Conservation (phyloP, 495 filamentous ascomycete species). For the Penicillium verhagenii region DNA sequence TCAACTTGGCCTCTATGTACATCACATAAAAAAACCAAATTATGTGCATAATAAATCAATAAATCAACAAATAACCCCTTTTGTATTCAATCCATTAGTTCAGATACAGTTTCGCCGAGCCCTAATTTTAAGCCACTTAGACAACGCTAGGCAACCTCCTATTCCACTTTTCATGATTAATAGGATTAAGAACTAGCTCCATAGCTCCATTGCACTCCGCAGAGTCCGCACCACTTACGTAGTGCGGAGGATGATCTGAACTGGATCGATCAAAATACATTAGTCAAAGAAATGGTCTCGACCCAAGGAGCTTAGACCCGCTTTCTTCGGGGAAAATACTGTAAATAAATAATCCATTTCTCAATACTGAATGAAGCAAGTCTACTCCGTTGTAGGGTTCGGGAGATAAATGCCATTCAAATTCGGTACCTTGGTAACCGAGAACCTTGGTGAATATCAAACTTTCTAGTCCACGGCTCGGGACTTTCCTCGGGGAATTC, state of each 20-base stretch:
- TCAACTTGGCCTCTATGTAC: too few relatives aligned
- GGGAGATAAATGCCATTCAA: too few relatives aligned
- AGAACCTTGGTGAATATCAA: too few relatives aligned
- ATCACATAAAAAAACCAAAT: too few relatives aligned
- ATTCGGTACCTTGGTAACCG: too few relatives aligned
- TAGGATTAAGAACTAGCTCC: not conserved
- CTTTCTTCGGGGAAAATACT: not conserved
- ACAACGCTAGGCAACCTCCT: not conserved
- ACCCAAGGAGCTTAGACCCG: not conserved
- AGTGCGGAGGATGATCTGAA: not conserved
- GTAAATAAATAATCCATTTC: not conserved
- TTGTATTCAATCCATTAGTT: not conserved
- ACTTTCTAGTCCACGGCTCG: too few relatives aligned
- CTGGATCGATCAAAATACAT: not conserved
- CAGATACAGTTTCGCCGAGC: not conserved
- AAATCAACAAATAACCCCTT: not conserved
- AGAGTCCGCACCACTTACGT: not conserved
- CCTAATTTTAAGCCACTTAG: not conserved
- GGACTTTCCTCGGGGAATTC: too few relatives aligned
- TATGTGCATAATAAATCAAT: too few relatives aligned
- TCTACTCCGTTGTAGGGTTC: too few relatives aligned
- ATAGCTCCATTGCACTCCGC: not conserved
- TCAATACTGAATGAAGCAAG: too few relatives aligned
- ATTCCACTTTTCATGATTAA: slow-evolving; percentile 7
- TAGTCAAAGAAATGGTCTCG: slow-evolving; percentile 6